These are phyloP conservation scores for Pseudogymnoascus sp. DNA, from an alignment of 2,329 filamentous ascomycete species.

Conservation along the genomic window DNA sequence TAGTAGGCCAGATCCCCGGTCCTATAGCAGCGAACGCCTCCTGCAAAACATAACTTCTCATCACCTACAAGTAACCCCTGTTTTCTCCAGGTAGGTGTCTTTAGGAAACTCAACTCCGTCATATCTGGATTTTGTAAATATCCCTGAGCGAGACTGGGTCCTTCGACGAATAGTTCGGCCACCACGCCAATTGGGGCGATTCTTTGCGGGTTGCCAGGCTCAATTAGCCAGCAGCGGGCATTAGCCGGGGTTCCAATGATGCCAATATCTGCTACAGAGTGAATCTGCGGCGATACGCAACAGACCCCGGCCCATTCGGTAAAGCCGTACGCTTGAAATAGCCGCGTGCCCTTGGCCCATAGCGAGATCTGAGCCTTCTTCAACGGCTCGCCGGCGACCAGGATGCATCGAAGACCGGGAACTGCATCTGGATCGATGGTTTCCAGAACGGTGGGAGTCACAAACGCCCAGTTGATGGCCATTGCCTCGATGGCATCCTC, in stretches of 20 bases:
- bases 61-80: neutral
- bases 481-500: conserved; percentile 54
- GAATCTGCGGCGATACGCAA: neutral
- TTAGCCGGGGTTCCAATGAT: neutral
- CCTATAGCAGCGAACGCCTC: conserved; percentile 51
- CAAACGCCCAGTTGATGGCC: conserved; percentile 36
- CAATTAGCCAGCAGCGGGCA: conserved; percentile 12
- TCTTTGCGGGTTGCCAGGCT: conserved; percentile 7
- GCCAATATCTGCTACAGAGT: neutral
- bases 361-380: conserved; percentile 14
- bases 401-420: conserved; percentile 34
- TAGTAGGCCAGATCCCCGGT: conserved; percentile 57
- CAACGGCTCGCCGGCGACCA: conserved; percentile 50
- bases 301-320: neutral
- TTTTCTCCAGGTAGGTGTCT: conserved; percentile 31
- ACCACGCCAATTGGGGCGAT: neutral
- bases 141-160: neutral
- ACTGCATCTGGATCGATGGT: conserved; percentile 80
- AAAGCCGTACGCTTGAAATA: conserved; percentile 52
- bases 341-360: conserved; percentile 31
- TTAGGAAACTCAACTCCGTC: conserved; percentile 13
- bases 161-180: conserved; percentile 6
- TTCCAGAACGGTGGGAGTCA: conserved; percentile 53
- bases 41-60: conserved; percentile 47
- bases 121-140: conserved; percentile 11